Conservation (phyloP, 2,329 filamentous ascomycete species). For the Penicillium vulpinum region DNA sequence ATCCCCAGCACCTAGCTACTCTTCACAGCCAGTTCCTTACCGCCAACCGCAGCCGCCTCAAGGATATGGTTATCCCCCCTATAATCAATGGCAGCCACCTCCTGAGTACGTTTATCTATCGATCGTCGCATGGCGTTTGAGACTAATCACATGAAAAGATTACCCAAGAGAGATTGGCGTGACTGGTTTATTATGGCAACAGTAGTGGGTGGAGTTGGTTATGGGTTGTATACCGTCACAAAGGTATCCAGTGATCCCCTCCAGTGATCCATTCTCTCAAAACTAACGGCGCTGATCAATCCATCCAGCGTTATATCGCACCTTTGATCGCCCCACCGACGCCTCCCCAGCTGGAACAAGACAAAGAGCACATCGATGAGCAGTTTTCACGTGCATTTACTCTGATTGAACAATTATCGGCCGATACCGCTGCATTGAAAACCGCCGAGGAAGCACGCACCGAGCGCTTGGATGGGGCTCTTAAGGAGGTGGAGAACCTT, state of each 20-base stretch:
- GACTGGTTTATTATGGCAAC: conserved; percentile 99
- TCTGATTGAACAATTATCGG: conserved; percentile 85
- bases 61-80: conserved; percentile 53
- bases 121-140: neutral
- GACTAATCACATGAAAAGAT: conserved; percentile 32
- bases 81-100: conserved; percentile 55
- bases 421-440: conserved; percentile 88
- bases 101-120: conserved; percentile 49
- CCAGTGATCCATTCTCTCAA: neutral
- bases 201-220: conserved; percentile 83
- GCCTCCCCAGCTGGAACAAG: conserved; percentile 86
- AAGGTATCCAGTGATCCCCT: conserved; percentile 59
- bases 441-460: conserved; percentile 80
- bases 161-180: conserved; percentile 86
- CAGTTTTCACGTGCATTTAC: conserved; percentile 90
- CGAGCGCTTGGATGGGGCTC: conserved; percentile 75
- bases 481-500: conserved; percentile 81
- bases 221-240: conserved; percentile 82
- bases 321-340: conserved; percentile 92
- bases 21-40: conserved; percentile 42
- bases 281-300: conserved; percentile 14
- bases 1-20: conserved; percentile 52
- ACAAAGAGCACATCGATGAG: conserved; percentile 89
- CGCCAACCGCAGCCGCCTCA: conserved; percentile 43
- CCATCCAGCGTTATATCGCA: conserved; percentile 74